phyloP scores from a whole-genome alignment of 2,329 filamentous ascomycete species.

The Cordyceps farinosa region DNA sequence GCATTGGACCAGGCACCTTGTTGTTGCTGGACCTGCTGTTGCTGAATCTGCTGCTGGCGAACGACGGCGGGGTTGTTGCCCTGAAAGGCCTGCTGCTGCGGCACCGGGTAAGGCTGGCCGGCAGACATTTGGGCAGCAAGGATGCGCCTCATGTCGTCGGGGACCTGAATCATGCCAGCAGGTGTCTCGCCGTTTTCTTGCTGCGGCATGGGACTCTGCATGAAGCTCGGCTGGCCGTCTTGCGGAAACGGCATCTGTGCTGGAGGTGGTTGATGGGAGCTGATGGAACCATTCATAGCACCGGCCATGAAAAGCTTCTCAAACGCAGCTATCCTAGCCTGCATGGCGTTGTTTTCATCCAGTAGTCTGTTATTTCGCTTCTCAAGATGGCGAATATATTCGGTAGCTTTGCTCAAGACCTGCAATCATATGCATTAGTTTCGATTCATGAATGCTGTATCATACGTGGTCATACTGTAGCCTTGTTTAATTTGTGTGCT shows the following conservation, averaged over 20 bases:
- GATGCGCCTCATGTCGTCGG: constrained; percentile 62
- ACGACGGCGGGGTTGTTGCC: constrained; percentile 42
- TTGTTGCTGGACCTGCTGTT: constrained; percentile 44
- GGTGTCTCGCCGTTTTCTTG: constrained; percentile 39
- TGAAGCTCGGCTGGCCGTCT: constrained; percentile 42
- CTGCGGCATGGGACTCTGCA: constrained; percentile 43
- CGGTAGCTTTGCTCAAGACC: constrained; percentile 89
- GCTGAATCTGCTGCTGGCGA: constrained; percentile 56
- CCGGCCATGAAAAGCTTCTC: constrained; percentile 77
- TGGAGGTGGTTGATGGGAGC: constrained; percentile 51
- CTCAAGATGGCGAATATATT: constrained; percentile 92
- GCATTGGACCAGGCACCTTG: constrained; percentile 53
- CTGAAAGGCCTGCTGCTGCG: constrained; percentile 44
- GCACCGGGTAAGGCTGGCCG: constrained; percentile 51
- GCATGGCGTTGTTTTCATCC: constrained; percentile 78
- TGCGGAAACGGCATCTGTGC: constrained; percentile 49
- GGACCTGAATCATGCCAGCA: constrained; percentile 62
- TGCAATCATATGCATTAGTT: constrained; percentile 27
- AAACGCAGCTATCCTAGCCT: constrained; percentile 70
- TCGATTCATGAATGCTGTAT: not conserved
- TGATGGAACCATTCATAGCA: constrained; percentile 63
- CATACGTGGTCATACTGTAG: constrained; percentile 57
- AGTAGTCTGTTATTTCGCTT: constrained; percentile 79
- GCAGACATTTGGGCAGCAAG: constrained; percentile 54
- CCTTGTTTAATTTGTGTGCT: constrained; percentile 94